A percentile compares a stretch with the other conserved stretches of the same genome.
These are phyloP conservation scores for Geoglossum cookeanum DNA, from an alignment of 2,329 filamentous ascomycete genomes.

Conservation along the genomic window DNA sequence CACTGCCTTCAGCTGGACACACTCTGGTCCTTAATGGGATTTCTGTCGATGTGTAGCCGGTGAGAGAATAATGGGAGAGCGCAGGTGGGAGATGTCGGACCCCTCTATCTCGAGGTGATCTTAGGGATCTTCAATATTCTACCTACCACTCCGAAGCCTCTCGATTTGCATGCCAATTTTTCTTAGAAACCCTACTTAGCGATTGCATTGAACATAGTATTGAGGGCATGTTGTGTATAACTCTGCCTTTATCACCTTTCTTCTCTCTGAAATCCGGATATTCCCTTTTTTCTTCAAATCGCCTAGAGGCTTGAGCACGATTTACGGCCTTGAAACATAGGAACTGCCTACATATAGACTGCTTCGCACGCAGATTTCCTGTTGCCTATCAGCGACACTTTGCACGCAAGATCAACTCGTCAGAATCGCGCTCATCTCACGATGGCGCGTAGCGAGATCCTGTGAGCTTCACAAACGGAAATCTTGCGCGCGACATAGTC, in stretches of 20 bases:
- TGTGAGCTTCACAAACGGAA: slow-evolving; percentile 1
- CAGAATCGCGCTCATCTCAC: slow-evolving; percentile 2
- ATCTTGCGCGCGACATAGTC: neutral
- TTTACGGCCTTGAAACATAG: neutral
- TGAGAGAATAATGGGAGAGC: slow-evolving; percentile 25
- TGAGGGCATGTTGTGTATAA: neutral
- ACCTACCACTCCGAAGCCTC: neutral
- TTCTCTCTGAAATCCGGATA: neutral
- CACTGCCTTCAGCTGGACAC: slow-evolving; percentile 51
- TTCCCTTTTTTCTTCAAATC: neutral
- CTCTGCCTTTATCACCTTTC: neutral
- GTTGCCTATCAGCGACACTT: neutral
- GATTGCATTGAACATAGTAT: neutral
- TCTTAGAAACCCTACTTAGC: slow-evolving; percentile 7
- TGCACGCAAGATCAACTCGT: slow-evolving; percentile 2
- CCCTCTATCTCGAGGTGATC: slow-evolving; percentile 26
- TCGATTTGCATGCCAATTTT: slow-evolving; percentile 7
- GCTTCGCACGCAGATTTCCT: neutral
- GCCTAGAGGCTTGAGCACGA: neutral
- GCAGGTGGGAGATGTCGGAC: slow-evolving; percentile 31
- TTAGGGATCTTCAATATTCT: slow-evolving; percentile 27
- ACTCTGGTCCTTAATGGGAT: slow-evolving; percentile 43
- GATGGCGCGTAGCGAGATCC: slow-evolving; percentile 3
- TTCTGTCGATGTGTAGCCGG: slow-evolving; percentile 25
- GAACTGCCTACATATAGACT: slow-evolving; percentile 4